A percentile compares a stretch with the other conserved stretches of the same genome.
These are phyloP conservation scores for Sugiyamaella valdiviana DNA, from an alignment of 805 yeast species.

Conservation along the genomic window DNA sequence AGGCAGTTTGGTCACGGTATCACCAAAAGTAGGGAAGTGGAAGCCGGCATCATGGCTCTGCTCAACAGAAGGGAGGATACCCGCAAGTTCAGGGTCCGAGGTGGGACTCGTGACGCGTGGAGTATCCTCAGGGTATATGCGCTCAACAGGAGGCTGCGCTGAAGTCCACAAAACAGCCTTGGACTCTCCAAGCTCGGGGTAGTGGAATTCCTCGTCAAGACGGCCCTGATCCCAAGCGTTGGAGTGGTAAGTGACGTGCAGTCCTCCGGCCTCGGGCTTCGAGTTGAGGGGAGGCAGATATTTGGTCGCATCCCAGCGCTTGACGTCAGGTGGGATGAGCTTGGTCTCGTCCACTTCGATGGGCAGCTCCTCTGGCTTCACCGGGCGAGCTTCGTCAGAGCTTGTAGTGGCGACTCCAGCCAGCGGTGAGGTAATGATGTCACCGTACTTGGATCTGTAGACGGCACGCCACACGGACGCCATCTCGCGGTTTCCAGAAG, in stretches of 20 bases:
- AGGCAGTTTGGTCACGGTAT: constrained; percentile 19
- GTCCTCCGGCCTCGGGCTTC: constrained; percentile 22
- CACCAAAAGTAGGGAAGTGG: constrained; percentile 6
- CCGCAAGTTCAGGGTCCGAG: neutral
- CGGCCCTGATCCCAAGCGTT: constrained; percentile 15
- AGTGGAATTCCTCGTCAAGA: constrained; percentile 5
- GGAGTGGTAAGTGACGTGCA: constrained; percentile 13
- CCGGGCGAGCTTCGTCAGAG: neutral
- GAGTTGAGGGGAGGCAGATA: constrained; percentile 23
- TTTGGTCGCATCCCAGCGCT: constrained; percentile 26
- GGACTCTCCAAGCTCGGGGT: constrained; percentile 15
- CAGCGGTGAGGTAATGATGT: neutral
- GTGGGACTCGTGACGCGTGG: neutral
- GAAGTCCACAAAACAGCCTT: constrained; percentile 10
- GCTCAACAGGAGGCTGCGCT: constrained; percentile 8
- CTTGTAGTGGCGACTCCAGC: neutral
- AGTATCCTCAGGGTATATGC: constrained; percentile 12
- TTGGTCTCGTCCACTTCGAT: neutral
- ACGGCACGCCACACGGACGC: constrained; percentile 17
- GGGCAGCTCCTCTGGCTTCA: neutral
- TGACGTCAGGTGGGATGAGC: constrained; percentile 16
- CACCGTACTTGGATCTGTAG: constrained; percentile 3
- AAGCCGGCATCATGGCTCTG: neutral
- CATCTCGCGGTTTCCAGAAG: constrained; percentile 12
- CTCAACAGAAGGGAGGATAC: constrained; percentile 1